Base-by-base conservation (phyloP, 2,329 filamentous ascomycete species). In the Botryosphaeria agaves region DNA sequence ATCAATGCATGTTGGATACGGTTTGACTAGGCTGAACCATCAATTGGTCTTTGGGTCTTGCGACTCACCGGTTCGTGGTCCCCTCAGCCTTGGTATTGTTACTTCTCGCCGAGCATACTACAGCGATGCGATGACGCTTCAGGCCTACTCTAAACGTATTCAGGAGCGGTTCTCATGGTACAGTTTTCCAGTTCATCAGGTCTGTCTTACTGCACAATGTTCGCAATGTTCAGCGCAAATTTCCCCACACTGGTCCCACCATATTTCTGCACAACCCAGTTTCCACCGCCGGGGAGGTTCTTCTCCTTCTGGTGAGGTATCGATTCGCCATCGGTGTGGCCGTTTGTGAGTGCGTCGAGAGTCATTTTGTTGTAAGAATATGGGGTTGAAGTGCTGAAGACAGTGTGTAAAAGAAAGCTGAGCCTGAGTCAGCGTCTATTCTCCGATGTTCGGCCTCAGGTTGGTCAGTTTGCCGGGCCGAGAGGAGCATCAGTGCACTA, bases 201-300 rank as follows among this genome's bases (percentile, higher is more conserved):
- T n/a, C n/a, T 14, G 16, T 45, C 51, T 46, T 45, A 61, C 58
- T 57, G 47, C 38, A 85, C 69, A 48, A 87, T 82, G 44, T 79
- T 53, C 35, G 57, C 60, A 46, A 65, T 64, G 39, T 59, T 56
- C 40, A 58, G 67, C 31, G 85, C 76, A 46, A 92, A 93, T 58
- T 95, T 95, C 44, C 87, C 89, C 30, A 95, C 80, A 49, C 82
- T 92, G 31, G 87, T 98, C 30, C 87, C 87, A 38, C 85, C 85
- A 53, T 92, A 93, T 56, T 94, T 94, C 53, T 93, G 84, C 30
- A 94, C 79, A 18, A 92, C 66, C 85, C 84, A 93, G 35, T 55
- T 54, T 24, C 48, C 47, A 24, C 60, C 61, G 20, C 59, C 60
- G 7, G 61, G 59, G 26, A 64, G 44, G 38, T 63, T 51, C 44